These are phyloP conservation scores for Sarocladium brachiariae DNA, from an alignment of 2,329 filamentous ascomycete genomes.

Conservation along the genomic window DNA sequence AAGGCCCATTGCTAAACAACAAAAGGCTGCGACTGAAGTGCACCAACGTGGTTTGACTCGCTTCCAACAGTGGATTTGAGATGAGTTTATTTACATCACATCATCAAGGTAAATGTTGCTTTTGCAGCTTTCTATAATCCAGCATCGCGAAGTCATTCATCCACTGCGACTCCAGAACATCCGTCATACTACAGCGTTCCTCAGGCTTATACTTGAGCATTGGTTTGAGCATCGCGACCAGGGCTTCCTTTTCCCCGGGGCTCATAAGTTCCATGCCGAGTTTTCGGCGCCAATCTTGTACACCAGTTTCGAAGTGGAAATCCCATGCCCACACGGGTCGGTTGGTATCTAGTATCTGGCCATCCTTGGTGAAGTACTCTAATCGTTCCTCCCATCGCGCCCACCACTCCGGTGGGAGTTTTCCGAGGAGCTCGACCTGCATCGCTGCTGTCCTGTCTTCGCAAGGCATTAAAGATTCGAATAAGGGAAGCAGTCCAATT, in stretches of 20 bases:
- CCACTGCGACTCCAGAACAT: not conserved
- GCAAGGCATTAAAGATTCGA: constrained; percentile 8
- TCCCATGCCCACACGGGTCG: not conserved
- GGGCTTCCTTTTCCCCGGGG: constrained; percentile 3
- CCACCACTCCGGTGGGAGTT: constrained; percentile 15
- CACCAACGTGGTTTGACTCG: too few relatives aligned
- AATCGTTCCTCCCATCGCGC: constrained; percentile 12
- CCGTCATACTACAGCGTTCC: not conserved
- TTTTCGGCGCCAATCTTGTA: constrained; percentile 6
- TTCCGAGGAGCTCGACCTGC: constrained; percentile 14
- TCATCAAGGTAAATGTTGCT: too few relatives aligned
- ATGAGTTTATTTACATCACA: too few relatives aligned
- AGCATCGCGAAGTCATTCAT: too few relatives aligned
- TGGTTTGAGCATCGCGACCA: constrained; percentile 9
- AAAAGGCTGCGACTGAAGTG: too few relatives aligned
- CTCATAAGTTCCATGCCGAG: constrained; percentile 2
- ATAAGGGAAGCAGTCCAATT: constrained; percentile 17
- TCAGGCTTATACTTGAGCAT: constrained; percentile 11
- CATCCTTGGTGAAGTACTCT: too few relatives aligned
- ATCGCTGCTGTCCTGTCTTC: constrained; percentile 12
- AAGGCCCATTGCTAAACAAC: too few relatives aligned
- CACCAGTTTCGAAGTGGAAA: not conserved
- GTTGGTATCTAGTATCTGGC: not conserved
- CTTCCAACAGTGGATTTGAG: too few relatives aligned
- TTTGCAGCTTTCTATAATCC: too few relatives aligned